A percentile compares a stretch with the other conserved stretches of the same genome.
Evolutionary conservation across 371 early-diverging fungal genomes (phyloP).

Genomic region (Mortierella sp.): DNA sequence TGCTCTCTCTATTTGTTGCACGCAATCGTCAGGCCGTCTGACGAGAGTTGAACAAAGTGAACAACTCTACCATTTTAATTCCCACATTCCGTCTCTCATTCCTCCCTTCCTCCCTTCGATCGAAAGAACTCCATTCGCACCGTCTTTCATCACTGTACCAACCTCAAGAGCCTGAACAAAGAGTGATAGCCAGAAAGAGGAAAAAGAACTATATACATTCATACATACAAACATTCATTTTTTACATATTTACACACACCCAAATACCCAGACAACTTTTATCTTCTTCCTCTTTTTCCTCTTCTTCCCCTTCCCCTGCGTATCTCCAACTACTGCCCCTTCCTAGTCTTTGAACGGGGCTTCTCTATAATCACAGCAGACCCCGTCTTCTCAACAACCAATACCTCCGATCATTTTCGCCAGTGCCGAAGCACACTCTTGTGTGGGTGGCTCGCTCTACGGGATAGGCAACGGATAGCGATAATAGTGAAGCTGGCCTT

Average conservation of each 20-base stretch:
- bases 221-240: no score
- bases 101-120: neutral
- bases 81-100: neutral
- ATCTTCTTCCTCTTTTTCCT: neutral
- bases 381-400: neutral
- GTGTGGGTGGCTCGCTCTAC: slow-evolving; percentile 4
- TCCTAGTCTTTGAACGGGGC: slow-evolving; percentile 5
- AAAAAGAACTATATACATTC: neutral
- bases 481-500: slow-evolving; percentile 2
- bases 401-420: slow-evolving; percentile 1
- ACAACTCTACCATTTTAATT: neutral
- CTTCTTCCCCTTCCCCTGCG: neutral
- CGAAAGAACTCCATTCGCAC: neutral
- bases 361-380: neutral
- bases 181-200: neutral
- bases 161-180: neutral
- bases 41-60: slow-evolving; percentile 5
- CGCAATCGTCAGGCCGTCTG: neutral
- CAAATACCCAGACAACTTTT: neutral
- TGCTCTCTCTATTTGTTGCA: slow-evolving; percentile 8
- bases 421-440: neutral
- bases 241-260: neutral
- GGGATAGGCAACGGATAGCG: neutral
- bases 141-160: neutral
- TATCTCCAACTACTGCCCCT: neutral